Evolutionary conservation across 1,284 basidiomycete genomes (phyloP), one percentile per base, ranked within the genome.

Genomic region (Pyrrhoderma noxium): DNA sequence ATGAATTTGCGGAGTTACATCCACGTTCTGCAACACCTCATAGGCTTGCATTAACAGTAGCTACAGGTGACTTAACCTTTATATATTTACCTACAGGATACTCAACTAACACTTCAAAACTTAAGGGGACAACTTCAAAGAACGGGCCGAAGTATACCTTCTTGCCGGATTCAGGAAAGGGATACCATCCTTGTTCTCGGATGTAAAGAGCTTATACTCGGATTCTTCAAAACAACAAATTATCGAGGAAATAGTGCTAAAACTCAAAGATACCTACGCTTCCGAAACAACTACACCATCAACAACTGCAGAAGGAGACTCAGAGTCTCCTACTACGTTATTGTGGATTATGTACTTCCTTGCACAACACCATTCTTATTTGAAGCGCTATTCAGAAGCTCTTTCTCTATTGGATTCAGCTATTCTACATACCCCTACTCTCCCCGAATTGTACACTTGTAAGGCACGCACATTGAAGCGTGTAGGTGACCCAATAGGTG

Each of bases 301-400:
- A 8, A 5, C 16, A 18, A 7, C 38, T 7, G 7, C 38, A 40
- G 38, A 40, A 18, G 38, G 21, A 8, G 49, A 56, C 11, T 47
- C 49, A 5, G 68, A 79, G 37, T 82, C 92, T 21, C 93, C 95
- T 0, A 87, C 92, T 1, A 84, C 84, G 7, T 89, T 95, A 59
- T 79, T 99, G 18, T 99, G 96, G 95, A 83, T 88, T 3, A 79
- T 98, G 49, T 98, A 97, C 72, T 97, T 88, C 74, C 83, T 97
- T 43, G 86, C 92, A 0, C 91, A 97, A 58, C 93, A 97, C 66
- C 79, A 95, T 61, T 88, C 92, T 0, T 79, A 79, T 61, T 71
- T 85, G 36, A 65, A 71, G 21, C 68, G 74, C 59, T 70, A 81
- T 45, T 58, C 66, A 3, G 73, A 75, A 44, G 83, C 95, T 0